phyloP scores from a whole-genome alignment of 768 basidiomycete genomes.

The Boletus subparvulus region DNA sequence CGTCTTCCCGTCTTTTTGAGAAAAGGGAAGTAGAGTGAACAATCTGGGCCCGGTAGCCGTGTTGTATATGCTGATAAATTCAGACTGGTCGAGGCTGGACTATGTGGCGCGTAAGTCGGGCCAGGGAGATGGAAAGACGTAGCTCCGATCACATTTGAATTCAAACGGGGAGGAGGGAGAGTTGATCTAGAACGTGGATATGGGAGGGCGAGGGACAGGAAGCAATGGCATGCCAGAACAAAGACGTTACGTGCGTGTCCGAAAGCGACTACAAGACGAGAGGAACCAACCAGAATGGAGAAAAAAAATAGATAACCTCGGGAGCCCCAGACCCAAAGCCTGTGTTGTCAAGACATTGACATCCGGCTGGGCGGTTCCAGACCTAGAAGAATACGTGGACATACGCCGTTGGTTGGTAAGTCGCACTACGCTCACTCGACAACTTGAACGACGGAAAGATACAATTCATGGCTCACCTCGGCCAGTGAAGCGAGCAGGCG shows the following conservation, averaged over 20 bases:
- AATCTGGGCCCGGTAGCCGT: neutral
- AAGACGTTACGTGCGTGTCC: constrained; percentile 18
- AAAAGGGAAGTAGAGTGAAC: neutral
- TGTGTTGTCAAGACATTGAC: neutral
- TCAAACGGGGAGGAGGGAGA: neutral
- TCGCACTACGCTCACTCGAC: neutral
- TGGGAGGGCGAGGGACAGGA: neutral
- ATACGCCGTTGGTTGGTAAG: neutral
- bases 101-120: neutral
- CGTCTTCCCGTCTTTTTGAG: neutral
- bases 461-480: neutral
- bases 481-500: neutral
- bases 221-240: neutral
- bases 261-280: constrained; percentile 1
- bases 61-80: constrained; percentile 9
- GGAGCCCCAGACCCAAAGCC: neutral
- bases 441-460: neutral
- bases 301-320: neutral
- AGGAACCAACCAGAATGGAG: constrained; percentile 3
- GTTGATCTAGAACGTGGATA: constrained; percentile 4
- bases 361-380: constrained; percentile 2
- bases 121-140: neutral
- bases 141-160: constrained; percentile 23
- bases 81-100: constrained; percentile 23
- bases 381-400: neutral